Percentiles rank a stretch among this genome's conserved stretches.
phyloP scores from a whole-genome alignment of 2,329 filamentous ascomycete species.

The Ascochyta clinopodiicola region DNA sequence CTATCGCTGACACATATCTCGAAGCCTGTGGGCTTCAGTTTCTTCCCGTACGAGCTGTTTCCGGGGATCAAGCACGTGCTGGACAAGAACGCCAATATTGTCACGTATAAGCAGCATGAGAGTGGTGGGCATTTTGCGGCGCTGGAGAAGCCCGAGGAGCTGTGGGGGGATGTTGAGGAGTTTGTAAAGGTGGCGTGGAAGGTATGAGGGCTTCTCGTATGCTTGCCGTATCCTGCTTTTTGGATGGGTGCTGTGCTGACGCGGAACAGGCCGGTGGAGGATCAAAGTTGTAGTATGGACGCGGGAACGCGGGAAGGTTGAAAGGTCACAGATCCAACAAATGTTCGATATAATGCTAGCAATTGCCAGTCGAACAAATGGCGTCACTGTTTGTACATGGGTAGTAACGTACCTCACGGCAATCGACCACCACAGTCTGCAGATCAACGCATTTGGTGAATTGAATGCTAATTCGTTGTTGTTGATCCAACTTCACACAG shows the following conservation, averaged over 20 bases:
- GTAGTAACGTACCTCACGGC: too few relatives aligned
- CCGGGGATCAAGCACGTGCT: conserved; percentile 49
- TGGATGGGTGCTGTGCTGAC: not conserved
- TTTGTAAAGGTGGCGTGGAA: conserved; percentile 51
- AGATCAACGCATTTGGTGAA: too few relatives aligned
- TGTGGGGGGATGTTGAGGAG: conserved; percentile 55
- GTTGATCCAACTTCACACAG: too few relatives aligned
- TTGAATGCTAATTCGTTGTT: too few relatives aligned
- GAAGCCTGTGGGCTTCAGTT: conserved; percentile 55
- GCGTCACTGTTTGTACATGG: too few relatives aligned
- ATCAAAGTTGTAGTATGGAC: not conserved
- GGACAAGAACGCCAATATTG: conserved; percentile 48
- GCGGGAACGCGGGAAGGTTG: not conserved
- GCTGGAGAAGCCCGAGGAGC: conserved; percentile 52
- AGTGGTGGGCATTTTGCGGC: conserved; percentile 64
- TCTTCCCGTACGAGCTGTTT: conserved; percentile 53
- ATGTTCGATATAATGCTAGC: too few relatives aligned
- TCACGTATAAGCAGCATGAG: conserved; percentile 49
- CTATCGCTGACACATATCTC: not conserved
- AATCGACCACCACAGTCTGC: too few relatives aligned
- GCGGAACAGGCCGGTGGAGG: not conserved
- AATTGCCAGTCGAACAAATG: too few relatives aligned
- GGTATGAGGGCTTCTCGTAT: conserved; percentile 23
- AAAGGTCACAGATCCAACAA: not conserved
- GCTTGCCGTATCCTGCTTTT: too few relatives aligned